Conservation (phyloP, 805 yeast genomes). For the Blastobotrys robertii region DNA sequence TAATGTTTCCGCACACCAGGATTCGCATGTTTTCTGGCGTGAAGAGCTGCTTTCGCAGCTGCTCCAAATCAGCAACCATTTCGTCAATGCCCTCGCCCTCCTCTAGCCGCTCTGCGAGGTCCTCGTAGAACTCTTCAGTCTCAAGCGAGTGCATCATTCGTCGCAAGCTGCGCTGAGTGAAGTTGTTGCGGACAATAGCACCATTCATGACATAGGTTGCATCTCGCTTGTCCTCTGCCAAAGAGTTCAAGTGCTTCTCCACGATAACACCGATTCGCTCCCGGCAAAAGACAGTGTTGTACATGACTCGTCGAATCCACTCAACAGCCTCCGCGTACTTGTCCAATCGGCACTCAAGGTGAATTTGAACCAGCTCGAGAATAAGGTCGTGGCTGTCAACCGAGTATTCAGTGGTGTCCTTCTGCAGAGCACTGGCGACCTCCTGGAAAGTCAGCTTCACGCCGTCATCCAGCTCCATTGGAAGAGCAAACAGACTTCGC, state of each 20-base stretch:
- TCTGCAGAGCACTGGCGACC: constrained; percentile 63
- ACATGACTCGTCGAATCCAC: constrained; percentile 65
- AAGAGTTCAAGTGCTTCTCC: constrained; percentile 48
- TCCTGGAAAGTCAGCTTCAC: constrained; percentile 53
- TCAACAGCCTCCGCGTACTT: constrained; percentile 61
- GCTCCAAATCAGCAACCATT: constrained; percentile 42
- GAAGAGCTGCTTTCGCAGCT: constrained; percentile 43
- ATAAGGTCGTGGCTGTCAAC: constrained; percentile 52
- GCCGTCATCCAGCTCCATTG: constrained; percentile 57
- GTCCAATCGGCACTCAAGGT: constrained; percentile 47
- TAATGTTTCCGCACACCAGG: constrained; percentile 60
- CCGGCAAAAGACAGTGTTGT: constrained; percentile 60
- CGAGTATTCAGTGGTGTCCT: constrained; percentile 52
- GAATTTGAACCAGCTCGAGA: constrained; percentile 56
- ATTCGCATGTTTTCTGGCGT: constrained; percentile 52
- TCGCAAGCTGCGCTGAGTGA: constrained; percentile 51
- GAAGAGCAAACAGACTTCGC: constrained; percentile 61
- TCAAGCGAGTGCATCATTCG: constrained; percentile 56
- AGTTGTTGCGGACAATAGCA: constrained; percentile 42
- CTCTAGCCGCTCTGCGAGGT: constrained; percentile 25
- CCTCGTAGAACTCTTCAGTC: constrained; percentile 49
- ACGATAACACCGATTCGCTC: constrained; percentile 57
- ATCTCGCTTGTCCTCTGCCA: constrained; percentile 55
- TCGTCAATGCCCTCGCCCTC: constrained; percentile 32
- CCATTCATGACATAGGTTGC: constrained; percentile 60